These are phyloP conservation scores for Penicillium ucsense DNA, from an alignment of 495 filamentous ascomycete genomes.

Conservation along the genomic window DNA sequence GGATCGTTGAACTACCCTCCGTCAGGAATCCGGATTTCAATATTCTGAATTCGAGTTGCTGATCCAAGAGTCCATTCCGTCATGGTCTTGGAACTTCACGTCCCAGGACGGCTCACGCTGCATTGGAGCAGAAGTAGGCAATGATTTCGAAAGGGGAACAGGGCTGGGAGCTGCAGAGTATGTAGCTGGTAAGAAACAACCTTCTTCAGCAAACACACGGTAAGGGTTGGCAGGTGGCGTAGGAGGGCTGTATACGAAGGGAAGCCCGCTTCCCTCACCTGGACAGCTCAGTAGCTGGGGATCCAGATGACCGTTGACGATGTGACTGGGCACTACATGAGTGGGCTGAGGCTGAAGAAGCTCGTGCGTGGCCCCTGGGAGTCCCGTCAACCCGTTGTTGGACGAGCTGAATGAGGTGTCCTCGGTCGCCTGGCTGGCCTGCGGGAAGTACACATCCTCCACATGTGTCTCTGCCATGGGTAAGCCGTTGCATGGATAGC, in stretches of 20 bases:
- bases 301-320: conserved; percentile 20
- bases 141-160: neutral
- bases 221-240: conserved; percentile 2
- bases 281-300: conserved; percentile 33
- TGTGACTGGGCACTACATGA: conserved; percentile 9
- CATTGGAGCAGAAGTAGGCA: conserved; percentile 1
- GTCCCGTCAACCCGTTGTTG: conserved; percentile 28
- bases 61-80: conserved; percentile 8
- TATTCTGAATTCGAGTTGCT: neutral
- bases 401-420: conserved; percentile 24
- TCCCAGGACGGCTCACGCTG: conserved; percentile 8
- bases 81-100: neutral
- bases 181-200: neutral
- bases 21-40: neutral
- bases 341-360: conserved; percentile 33
- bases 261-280: conserved; percentile 5
- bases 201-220: conserved; percentile 3
- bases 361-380: conserved; percentile 48
- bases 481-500: conserved; percentile 41
- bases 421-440: conserved; percentile 17
- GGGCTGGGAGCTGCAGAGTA: conserved; percentile 3
- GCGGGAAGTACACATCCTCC: conserved; percentile 20
- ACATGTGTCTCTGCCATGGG: conserved; percentile 16
- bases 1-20: no score
- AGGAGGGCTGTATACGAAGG: neutral